Evolutionary conservation across 306 rosid species (phyloP).

Genomic region (Erythrophleum fordii): DNA sequence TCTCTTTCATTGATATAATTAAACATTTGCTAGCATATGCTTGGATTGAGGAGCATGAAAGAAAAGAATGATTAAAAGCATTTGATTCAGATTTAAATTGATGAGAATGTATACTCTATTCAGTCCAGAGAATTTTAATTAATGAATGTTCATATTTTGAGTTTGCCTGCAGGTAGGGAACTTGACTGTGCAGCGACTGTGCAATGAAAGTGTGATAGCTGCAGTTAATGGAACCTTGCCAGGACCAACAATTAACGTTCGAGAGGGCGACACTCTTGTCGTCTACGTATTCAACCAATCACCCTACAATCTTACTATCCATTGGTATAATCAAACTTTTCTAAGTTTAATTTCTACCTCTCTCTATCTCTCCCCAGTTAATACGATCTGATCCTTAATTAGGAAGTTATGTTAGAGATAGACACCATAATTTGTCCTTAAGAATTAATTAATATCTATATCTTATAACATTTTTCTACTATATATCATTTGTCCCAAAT

Average conservation of each 20-base stretch:
- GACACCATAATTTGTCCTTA: not conserved
- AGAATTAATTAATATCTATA: not conserved
- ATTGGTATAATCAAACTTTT: conserved; percentile 43
- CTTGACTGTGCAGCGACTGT: conserved; percentile 36
- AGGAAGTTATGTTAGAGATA: not conserved
- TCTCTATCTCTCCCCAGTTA: too few relatives aligned
- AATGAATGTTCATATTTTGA: not conserved
- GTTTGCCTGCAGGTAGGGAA: conserved; percentile 42
- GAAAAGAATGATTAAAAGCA: too few relatives aligned
- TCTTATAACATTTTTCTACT: not conserved
- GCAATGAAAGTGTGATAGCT: conserved; percentile 47
- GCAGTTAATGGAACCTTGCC: conserved; percentile 57
- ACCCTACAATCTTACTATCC: conserved; percentile 54
- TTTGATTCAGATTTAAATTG: not conserved
- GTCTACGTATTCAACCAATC: conserved; percentile 53
- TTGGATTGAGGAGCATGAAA: not conserved
- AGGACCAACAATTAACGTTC: conserved; percentile 52
- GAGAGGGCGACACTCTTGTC: conserved; percentile 57
- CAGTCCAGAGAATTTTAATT: too few relatives aligned
- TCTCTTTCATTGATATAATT: not conserved
- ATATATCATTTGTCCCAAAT: not conserved
- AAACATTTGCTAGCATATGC: not conserved
- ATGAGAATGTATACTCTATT: too few relatives aligned
- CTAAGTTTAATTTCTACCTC: not conserved
- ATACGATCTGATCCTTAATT: not conserved